These are phyloP conservation scores for Chaetomium fimeti DNA, from an alignment of 495 filamentous ascomycete species.

Conservation along the genomic window DNA sequence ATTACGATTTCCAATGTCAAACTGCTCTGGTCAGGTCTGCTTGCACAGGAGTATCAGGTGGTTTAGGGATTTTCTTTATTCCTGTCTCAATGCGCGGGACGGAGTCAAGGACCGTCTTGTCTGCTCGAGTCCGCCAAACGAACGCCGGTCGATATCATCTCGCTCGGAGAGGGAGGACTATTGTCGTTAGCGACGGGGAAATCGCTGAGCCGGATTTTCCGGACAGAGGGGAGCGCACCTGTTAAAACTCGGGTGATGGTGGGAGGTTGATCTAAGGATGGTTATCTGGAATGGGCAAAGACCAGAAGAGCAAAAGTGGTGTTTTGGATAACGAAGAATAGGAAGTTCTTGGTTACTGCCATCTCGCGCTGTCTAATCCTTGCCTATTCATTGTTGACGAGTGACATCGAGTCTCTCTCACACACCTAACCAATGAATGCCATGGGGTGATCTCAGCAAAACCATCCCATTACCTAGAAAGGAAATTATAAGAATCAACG, in stretches of 20 bases:
- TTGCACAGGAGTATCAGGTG: conserved; percentile 5
- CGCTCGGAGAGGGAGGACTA: not conserved
- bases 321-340: conserved; percentile 11
- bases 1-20: conserved; percentile 28
- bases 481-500: not conserved
- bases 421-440: too few species aligned
- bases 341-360: conserved; percentile 2
- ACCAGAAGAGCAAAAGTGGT: conserved; percentile 7
- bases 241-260: not conserved
- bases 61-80: conserved; percentile 10
- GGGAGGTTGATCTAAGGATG: not conserved
- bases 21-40: not conserved
- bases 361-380: not conserved
- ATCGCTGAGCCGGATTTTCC: conserved; percentile 1
- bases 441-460: too few species aligned
- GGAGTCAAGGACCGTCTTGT: conserved; percentile 8
- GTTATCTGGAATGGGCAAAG: not conserved
- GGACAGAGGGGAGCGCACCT: not conserved
- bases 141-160: not conserved
- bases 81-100: conserved; percentile 1
- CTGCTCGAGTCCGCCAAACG: not conserved
- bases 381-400: not conserved
- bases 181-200: not conserved
- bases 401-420: not conserved
- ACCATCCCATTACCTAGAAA: not conserved